phyloP scores from a whole-genome alignment of 495 filamentous ascomycete genomes.

The Penicillium herquei region DNA sequence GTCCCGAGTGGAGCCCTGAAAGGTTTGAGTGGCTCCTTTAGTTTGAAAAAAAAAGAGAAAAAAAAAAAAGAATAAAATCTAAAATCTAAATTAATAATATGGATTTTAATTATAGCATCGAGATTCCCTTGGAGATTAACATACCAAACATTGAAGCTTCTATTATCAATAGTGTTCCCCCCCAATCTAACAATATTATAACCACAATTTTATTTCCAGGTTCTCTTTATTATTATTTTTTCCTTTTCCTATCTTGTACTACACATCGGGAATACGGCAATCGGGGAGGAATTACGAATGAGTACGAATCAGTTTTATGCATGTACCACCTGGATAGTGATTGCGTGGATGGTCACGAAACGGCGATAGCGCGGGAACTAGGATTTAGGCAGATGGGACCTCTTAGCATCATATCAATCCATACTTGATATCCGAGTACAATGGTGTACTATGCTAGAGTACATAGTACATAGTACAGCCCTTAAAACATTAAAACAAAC shows the following conservation, averaged over 20 bases:
- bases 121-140: background rate
- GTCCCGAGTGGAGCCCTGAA: background rate
- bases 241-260: background rate
- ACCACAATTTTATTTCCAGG: no score
- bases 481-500: background rate
- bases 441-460: background rate
- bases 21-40: background rate
- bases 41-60: background rate
- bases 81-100: background rate
- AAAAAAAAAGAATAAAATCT: background rate
- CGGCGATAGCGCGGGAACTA: slow-evolving; percentile 7
- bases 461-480: background rate
- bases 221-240: no score
- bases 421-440: no score
- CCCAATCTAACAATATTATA: no score
- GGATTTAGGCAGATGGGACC: background rate
- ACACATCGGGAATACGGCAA: background rate
- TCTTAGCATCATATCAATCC: background rate
- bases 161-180: no score
- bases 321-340: slow-evolving; percentile 7
- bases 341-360: slow-evolving; percentile 24
- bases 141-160: background rate
- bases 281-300: background rate
- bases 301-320: slow-evolving; percentile 2
- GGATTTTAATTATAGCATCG: background rate